These are phyloP conservation scores for Botrytis sinoallii DNA, from an alignment of 2,329 filamentous ascomycete species.

Conservation along the genomic window DNA sequence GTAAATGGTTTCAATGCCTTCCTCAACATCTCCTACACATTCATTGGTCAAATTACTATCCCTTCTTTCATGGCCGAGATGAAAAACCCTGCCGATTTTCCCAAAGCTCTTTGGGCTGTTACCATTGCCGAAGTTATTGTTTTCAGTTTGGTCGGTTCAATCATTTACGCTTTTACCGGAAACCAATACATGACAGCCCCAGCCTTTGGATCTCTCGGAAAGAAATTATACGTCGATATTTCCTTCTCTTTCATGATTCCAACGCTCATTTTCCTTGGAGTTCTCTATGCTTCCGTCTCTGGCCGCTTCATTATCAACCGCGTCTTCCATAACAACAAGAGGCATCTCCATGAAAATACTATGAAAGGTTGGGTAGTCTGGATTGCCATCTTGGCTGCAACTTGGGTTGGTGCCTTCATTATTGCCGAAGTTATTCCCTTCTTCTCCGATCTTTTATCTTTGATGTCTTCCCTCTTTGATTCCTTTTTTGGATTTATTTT, in stretches of 20 bases:
- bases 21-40: constrained; percentile 93
- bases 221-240: constrained; percentile 76
- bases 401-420: constrained; percentile 87
- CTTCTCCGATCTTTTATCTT: constrained; percentile 69
- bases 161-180: constrained; percentile 85
- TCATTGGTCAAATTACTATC: constrained; percentile 91
- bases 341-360: constrained; percentile 79
- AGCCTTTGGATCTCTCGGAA: constrained; percentile 79
- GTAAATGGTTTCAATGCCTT: constrained; percentile 82
- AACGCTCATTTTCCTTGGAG: constrained; percentile 87
- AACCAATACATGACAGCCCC: constrained; percentile 86
- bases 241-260: constrained; percentile 95
- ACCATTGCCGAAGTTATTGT: constrained; percentile 85
- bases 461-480: constrained; percentile 88
- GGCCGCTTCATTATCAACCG: constrained; percentile 91
- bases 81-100: constrained; percentile 77
- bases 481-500: constrained; percentile 96
- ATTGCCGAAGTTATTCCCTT: constrained; percentile 93
- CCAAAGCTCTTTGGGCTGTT: constrained; percentile 87
- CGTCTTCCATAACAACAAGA: constrained; percentile 68
- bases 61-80: constrained; percentile 96
- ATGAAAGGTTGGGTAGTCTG: constrained; percentile 76
- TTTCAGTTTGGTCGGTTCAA: constrained; percentile 76
- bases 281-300: constrained; percentile 86
- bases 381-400: constrained; percentile 68